phyloP scores from a whole-genome alignment of 495 filamentous ascomycete genomes.

The Ramalina intermedia region DNA sequence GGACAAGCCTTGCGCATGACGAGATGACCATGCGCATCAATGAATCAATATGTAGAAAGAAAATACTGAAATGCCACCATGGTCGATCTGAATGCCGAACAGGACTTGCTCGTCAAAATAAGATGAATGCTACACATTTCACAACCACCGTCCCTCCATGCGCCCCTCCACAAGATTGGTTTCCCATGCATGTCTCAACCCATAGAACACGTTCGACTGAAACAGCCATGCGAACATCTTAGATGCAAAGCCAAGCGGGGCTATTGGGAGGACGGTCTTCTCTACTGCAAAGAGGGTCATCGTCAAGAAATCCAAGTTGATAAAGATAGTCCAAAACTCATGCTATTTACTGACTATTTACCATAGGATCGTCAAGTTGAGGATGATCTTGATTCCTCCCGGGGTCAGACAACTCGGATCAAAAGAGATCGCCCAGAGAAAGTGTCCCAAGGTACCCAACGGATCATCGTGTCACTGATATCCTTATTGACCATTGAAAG shows the following conservation, averaged over 20 bases:
- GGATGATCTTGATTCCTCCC: conserved; percentile 54
- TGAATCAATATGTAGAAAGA: no score
- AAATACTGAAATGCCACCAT: conserved; percentile 4
- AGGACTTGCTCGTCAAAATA: background rate
- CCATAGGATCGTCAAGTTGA: conserved; percentile 30
- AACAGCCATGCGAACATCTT: background rate
- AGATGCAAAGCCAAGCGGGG: conserved; percentile 48
- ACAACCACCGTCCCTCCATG: background rate
- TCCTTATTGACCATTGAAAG: conserved; percentile 19
- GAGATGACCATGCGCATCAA: no score
- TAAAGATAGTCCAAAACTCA: background rate
- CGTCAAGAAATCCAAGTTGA: conserved; percentile 35
- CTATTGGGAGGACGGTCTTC: conserved; percentile 49
- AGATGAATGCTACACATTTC: background rate
- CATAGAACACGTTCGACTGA: background rate
- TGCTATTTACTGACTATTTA: background rate
- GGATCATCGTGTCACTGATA: background rate
- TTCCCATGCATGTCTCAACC: background rate
- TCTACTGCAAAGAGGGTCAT: conserved; percentile 54
- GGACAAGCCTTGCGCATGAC: conserved; percentile 8
- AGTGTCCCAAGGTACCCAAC: conserved; percentile 29
- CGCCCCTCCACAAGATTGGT: no score
- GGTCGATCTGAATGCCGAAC: conserved; percentile 15
- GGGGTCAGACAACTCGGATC: conserved; percentile 37
- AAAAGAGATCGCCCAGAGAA: conserved; percentile 40